Base-by-base conservation (phyloP, 2,329 filamentous ascomycete genomes). In the Rasamsonia emersonii region DNA sequence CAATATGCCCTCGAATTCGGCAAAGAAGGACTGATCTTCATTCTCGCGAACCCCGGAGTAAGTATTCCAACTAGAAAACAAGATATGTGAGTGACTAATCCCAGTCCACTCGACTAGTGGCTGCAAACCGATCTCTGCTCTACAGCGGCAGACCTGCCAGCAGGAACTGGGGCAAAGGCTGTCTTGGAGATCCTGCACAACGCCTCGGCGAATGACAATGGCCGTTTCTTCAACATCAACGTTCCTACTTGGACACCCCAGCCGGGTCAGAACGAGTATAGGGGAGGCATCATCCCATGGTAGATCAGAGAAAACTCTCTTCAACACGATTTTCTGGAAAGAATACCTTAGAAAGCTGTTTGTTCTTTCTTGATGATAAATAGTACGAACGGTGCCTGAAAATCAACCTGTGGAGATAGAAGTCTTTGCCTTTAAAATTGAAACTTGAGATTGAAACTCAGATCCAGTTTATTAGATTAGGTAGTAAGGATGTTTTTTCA, bases 41-140 rank as follows among this genome's bases (percentile, higher is more conserved):
- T 65, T n/a, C 44, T 52, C 0, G 25, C 68, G 4, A 55, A 45
- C 16, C 68, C 68, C 1, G 68, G 66, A 2, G 65, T 70, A 59
- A 39, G 64, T 39, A 18, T 24, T 24, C 16, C 19, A 14, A 20
- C 7, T 9, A n/a, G 3, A 14, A 5, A 15, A 5, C 16, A 6
- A 9, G 17, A 10, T 28, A 18, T 4, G 15, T 17, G 24, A 9
- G 16, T 11, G 10, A 4, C 23, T 18, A 13, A 2, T 28, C 19
- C 14, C 35, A 10, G 15, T 15, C 8, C 19, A 8, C 17, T 34
- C 11, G 21, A 17, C 14, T 28, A 64, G 62, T 68, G 62, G 60
- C 30, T 65, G 2, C 52, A 56, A 36, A 68, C 61, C 2, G 62
- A 64, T 26, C 39, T 67, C 11, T 61, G 62, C 11, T 46, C 49